Evolutionary conservation across 257 asterid genomes (phyloP).

Genomic region (Ilex aquifolium): DNA sequence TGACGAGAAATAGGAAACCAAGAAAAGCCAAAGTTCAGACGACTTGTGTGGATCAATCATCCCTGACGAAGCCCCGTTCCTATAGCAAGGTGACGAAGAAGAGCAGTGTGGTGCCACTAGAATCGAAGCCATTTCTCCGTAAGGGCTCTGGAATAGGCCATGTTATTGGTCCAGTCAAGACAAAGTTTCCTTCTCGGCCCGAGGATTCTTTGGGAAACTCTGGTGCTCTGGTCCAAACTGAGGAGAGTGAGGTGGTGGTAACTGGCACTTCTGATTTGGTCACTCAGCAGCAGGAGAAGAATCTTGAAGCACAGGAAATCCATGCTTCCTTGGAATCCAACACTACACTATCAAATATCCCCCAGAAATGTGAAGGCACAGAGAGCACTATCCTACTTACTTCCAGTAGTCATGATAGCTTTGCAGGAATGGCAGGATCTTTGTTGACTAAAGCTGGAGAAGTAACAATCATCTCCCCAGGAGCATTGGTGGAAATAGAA

Average conservation of each 20-base stretch:
- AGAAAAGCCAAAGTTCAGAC: slow-evolving; percentile 47
- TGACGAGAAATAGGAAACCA: slow-evolving; percentile 41
- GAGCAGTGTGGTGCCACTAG: slow-evolving; percentile 89
- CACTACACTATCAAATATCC: slow-evolving; percentile 23
- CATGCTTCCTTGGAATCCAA: slow-evolving; percentile 21
- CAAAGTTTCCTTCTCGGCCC: slow-evolving; percentile 36
- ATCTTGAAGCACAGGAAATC: slow-evolving; percentile 22
- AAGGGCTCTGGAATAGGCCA: slow-evolving; percentile 65
- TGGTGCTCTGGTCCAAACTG: slow-evolving; percentile 26
- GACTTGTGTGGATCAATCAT: slow-evolving; percentile 39
- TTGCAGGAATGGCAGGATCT: slow-evolving; percentile 27
- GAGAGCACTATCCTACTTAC: slow-evolving; percentile 35
- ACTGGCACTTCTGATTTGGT: slow-evolving; percentile 30
- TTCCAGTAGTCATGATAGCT: slow-evolving; percentile 13
- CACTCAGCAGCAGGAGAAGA: slow-evolving; percentile 41
- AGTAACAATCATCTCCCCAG: slow-evolving; percentile 72
- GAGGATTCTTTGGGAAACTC: slow-evolving; percentile 38
- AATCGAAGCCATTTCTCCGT: slow-evolving; percentile 89
- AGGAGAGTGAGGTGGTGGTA: slow-evolving; percentile 33
- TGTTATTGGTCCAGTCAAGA: slow-evolving; percentile 42
- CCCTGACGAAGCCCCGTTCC: slow-evolving; percentile 54
- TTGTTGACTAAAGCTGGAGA: slow-evolving; percentile 43
- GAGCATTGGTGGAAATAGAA: slow-evolving; percentile 92
- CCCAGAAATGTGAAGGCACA: slow-evolving; percentile 33
- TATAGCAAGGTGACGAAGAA: slow-evolving; percentile 76